phyloP scores from a whole-genome alignment of 352 stramenopile genomes.

The Globisporangium heterothallicum region DNA sequence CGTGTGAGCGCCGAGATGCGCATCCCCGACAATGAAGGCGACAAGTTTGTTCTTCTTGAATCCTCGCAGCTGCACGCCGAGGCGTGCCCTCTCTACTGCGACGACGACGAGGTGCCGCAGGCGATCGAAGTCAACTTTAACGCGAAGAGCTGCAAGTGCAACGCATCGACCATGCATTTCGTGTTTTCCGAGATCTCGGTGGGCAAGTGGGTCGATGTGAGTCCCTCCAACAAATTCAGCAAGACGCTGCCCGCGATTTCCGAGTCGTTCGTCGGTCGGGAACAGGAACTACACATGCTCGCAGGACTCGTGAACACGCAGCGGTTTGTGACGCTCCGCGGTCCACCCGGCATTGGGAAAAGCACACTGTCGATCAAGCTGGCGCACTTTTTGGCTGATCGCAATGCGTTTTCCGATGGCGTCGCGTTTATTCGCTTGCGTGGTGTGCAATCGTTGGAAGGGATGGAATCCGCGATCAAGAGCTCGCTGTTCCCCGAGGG shows the following conservation, averaged over 20 bases:
- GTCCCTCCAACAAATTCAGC: slow-evolving; percentile 55
- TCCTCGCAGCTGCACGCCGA: slow-evolving; percentile 58
- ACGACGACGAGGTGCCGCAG: slow-evolving; percentile 13
- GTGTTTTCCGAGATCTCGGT: slow-evolving; percentile 70
- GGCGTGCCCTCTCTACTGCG: slow-evolving; percentile 29
- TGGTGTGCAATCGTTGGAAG: slow-evolving; percentile 64
- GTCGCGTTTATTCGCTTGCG: slow-evolving; percentile 71
- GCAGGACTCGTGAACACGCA: slow-evolving; percentile 49
- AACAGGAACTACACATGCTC: slow-evolving; percentile 70
- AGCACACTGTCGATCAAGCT: slow-evolving; percentile 69
- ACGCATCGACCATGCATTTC: slow-evolving; percentile 40
- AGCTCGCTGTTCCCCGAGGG: slow-evolving; percentile 56
- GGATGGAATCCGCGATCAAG: slow-evolving; percentile 70
- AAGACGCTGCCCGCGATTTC: slow-evolving; percentile 65
- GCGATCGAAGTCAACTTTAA: slow-evolving; percentile 52
- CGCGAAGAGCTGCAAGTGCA: slow-evolving; percentile 47
- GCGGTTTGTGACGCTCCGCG: slow-evolving; percentile 67
- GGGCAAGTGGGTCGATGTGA: slow-evolving; percentile 74
- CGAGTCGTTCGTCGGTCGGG: slow-evolving; percentile 67
- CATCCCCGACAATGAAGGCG: slow-evolving; percentile 49
- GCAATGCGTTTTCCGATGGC: slow-evolving; percentile 64
- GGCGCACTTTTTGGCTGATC: slow-evolving; percentile 68
- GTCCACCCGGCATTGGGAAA: slow-evolving; percentile 71
- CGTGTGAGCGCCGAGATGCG: slow-evolving; percentile 69
- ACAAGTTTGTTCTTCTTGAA: slow-evolving; percentile 77